Evolutionary conservation across 2,329 filamentous ascomycete genomes (phyloP), one percentile per base, ranked within the genome.

Genomic region (Cladosporium velox): DNA sequence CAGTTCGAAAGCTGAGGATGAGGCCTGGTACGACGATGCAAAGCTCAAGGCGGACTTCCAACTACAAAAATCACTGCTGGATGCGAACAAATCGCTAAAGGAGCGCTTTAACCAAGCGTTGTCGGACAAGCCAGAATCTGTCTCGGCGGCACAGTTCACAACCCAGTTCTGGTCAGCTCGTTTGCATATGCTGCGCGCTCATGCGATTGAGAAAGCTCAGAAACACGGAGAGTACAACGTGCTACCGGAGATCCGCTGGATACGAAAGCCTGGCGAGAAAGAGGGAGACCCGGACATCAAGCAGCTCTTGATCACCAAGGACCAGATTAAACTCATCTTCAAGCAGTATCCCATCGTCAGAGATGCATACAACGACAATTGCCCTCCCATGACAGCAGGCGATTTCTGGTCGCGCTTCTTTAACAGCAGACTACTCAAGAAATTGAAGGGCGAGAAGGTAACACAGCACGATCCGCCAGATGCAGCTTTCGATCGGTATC

Each of bases 391-490:
- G 47, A 88, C 85, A 30, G 91, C 96, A 73, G 84, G 85, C 65
- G 88, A 92, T 59, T 99, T 99, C 76, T 99, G 94, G 93, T 91
- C 91, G 6, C 87, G 92, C 15, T 99, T 99, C 79, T 98, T 99
- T 77, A 87, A 93, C 68, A 97, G 92, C 77, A 87, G 91, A 65
- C 82, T 99, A 10, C 92, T 93, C 70, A 97, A 97, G 79, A 94
- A 93, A 75, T 82, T 99, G 65, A 91, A 93, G 66, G 95, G 96
- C 44, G 93, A 98, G 79, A 91, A 92, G 62, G 88, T 96, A 54
- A 87, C 87, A 0, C 92, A 94, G 10, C 86, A 85, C 4, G 94
- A 97, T 76, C 83, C 88, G 18, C 86, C 87, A 10, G 93, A 98
- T 78, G 84, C 87, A 21, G 83, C 95, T 10, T 89, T 98, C 68